Base-by-base conservation (phyloP, 2,329 filamentous ascomycete species). In the Sclerotinia nivalis region DNA sequence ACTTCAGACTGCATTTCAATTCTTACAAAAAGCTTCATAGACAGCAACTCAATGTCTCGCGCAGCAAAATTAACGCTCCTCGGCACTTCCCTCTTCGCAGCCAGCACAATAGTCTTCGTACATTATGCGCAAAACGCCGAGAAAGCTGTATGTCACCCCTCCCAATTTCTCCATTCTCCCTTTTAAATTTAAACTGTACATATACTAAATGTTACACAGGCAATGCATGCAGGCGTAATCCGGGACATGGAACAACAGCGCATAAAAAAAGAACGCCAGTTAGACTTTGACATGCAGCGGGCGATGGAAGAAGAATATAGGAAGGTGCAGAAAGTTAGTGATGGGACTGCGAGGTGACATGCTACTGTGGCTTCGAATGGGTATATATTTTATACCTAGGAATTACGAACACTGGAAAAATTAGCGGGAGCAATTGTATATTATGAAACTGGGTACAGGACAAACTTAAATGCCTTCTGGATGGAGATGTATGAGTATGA, bases 211-310 rank as follows among this genome's bases (percentile, higher is more conserved):
- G 31, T 15, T 54, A 4, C 31, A 34, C 49, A 95, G 96, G 92
- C 93, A 70, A 99, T 99, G 96, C 96, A 99, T 78, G 88, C 91
- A 74, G 96, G 96, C 58, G 96, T 99, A 55, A 84, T 98, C 73
- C 92, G 95, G 73, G 96, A 99, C 78, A 91, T 97, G 85, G 95
- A 98, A 78, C 93, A 96, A 78, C 94, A 97, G 79, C 89, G 92
- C 59, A 80, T 97, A 74, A 97, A 97, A 82, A 87, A 88, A 74
- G 96, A 99, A 80, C 90, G 96, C 71, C 92, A 96, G 80, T 88
- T 93, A 66, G 96, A 99, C 79, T 99, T 99, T 77, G 94, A 98
- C 74, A 88, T 97, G 87, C 96, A 99, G 79, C 87, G 86, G 73
- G 87, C 86, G 9, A 83, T 99, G 61, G 94, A 98, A 82, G 87